Conservation (phyloP, 2,329 filamentous ascomycete genomes). For the Dactylellina cionopaga region DNA sequence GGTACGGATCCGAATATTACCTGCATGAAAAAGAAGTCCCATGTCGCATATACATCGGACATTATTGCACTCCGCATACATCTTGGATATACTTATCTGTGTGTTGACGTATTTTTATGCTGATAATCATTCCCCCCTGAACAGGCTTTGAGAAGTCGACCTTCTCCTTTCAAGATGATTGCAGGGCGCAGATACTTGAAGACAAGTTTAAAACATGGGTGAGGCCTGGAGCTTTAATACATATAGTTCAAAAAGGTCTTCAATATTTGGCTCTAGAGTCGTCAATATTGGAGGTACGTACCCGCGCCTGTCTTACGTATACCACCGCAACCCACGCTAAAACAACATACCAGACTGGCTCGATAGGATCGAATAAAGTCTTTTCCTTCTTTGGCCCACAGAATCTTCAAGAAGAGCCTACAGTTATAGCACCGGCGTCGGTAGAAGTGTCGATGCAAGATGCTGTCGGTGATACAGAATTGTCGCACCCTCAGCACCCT, state of each 20-base stretch:
- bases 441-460: conserved; percentile 29
- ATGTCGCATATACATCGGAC: conserved; percentile 38
- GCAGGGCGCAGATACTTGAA: conserved; percentile 41
- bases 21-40: conserved; percentile 27
- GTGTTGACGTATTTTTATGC: conserved; percentile 24
- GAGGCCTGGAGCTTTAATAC: conserved; percentile 46
- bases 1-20: conserved; percentile 47
- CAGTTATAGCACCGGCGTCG: neutral
- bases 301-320: neutral
- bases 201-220: conserved; percentile 48
- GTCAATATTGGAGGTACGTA: conserved; percentile 38
- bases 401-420: conserved; percentile 23
- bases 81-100: conserved; percentile 20
- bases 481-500: conserved; percentile 16
- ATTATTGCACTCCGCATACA: conserved; percentile 26
- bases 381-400: conserved; percentile 45
- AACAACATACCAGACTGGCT: conserved; percentile 21
- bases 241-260: conserved; percentile 48
- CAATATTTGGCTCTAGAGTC: conserved; percentile 43
- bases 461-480: conserved; percentile 40
- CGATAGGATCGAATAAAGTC: conserved; percentile 30
- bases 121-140: neutral
- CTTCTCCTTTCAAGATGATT: conserved; percentile 51
- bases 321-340: neutral
- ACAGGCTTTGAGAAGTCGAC: conserved; percentile 49